These are phyloP conservation scores for Candida sanyaensis DNA, from an alignment of 1,139 yeast genomes.

Conservation along the genomic window DNA sequence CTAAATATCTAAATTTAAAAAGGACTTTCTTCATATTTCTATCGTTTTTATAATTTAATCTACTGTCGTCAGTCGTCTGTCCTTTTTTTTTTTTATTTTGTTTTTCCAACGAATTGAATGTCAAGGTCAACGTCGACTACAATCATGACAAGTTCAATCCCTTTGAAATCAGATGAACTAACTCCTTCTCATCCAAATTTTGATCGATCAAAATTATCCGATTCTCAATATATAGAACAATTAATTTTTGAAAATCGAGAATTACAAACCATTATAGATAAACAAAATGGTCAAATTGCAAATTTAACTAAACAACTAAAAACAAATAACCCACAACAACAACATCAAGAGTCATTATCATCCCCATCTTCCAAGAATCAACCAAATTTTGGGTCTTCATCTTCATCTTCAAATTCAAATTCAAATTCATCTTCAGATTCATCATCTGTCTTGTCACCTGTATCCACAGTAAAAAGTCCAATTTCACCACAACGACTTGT, in stretches of 20 bases:
- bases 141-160: neutral
- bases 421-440: neutral
- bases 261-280: conserved; percentile 17
- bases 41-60: neutral
- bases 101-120: neutral
- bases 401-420: too few relatives aligned
- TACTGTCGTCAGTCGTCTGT: neutral
- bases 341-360: neutral
- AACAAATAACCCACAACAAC: neutral
- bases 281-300: conserved; percentile 8
- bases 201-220: conserved; percentile 32
- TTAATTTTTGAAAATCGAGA: conserved; percentile 41
- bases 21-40: too few relatives aligned
- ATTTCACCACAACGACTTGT: neutral
- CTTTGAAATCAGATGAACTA: conserved; percentile 14
- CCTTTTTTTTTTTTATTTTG: neutral
- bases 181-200: conserved; percentile 42
- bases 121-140: neutral
- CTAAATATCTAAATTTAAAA: too few relatives aligned
- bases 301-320: neutral
- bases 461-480: neutral
- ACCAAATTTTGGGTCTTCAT: too few relatives aligned
- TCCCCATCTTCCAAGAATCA: neutral
- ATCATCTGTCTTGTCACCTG: neutral
- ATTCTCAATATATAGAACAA: conserved; percentile 36